These are phyloP conservation scores for Phytophthora aleatoria DNA, from an alignment of 352 stramenopile genomes.

Conservation along the genomic window DNA sequence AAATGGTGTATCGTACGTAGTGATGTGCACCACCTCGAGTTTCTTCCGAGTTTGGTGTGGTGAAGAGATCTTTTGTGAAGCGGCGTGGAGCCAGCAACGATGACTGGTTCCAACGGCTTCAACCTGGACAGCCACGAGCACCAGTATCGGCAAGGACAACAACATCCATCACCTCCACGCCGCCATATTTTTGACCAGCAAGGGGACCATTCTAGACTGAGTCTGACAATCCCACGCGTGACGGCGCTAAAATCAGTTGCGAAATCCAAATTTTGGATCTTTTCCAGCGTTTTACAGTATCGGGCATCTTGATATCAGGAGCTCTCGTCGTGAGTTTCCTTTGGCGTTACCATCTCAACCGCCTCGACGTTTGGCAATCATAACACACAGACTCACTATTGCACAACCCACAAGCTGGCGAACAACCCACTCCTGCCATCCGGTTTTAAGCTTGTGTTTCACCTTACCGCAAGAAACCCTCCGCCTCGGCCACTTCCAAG, in stretches of 20 bases:
- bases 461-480: slow-evolving; percentile 19
- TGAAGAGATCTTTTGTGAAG: slow-evolving; percentile 18
- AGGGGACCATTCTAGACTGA: slow-evolving; percentile 5
- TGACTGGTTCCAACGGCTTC: slow-evolving; percentile 6
- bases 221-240: slow-evolving; percentile 10
- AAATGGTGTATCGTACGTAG: background rate
- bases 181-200: background rate
- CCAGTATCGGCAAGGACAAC: background rate
- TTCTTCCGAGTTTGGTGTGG: background rate
- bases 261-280: slow-evolving; percentile 29
- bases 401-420: slow-evolving; percentile 2
- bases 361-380: background rate
- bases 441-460: slow-evolving; percentile 3
- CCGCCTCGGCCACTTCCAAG: slow-evolving; percentile 1
- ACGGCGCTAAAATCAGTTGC: slow-evolving; percentile 23
- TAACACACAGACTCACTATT: background rate
- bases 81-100: slow-evolving; percentile 1
- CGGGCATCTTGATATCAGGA: background rate
- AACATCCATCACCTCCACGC: background rate
- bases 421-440: slow-evolving; percentile 6
- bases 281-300: slow-evolving; percentile 8
- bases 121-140: background rate
- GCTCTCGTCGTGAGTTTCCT: slow-evolving; percentile 9
- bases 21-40: background rate
- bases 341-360: slow-evolving; percentile 17